Evolutionary conservation across 306 rosid genomes (phyloP).

Genomic region (Vigna unguiculata): DNA sequence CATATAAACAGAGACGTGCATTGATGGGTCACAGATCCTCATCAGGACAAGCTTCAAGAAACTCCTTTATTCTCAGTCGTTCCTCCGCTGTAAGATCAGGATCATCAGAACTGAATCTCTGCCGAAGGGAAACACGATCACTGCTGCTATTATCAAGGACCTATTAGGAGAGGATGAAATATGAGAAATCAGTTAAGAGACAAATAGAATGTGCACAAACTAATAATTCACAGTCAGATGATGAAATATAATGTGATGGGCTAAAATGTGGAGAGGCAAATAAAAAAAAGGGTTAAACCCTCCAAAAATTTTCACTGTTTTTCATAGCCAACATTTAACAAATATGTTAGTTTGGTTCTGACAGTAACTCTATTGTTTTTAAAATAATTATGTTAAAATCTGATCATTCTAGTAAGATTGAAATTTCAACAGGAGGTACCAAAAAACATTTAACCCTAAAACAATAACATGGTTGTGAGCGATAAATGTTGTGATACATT

Average conservation of each 20-base stretch:
- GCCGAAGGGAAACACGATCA: conserved; percentile 54
- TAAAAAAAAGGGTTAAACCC: neutral
- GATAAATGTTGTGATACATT: conserved; percentile 1
- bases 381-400: no score
- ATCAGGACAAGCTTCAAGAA: conserved; percentile 67
- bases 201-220: conserved; percentile 9
- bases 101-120: conserved; percentile 70
- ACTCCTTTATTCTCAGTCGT: conserved; percentile 63
- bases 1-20: conserved; percentile 36
- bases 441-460: no score
- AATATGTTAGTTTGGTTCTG: no score
- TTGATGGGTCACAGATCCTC: conserved; percentile 51
- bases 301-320: no score
- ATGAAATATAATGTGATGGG: neutral
- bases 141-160: conserved; percentile 60
- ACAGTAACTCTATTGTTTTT: no score
- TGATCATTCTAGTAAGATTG: no score
- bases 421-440: no score
- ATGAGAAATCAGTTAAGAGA: conserved; percentile 35
- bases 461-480: neutral
- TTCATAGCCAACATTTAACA: no score
- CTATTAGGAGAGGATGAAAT: conserved; percentile 47
- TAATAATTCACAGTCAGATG: conserved; percentile 3
- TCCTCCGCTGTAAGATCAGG: conserved; percentile 71
- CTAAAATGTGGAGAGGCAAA: conserved; percentile 12